Evolutionary conservation across 495 filamentous ascomycete species (phyloP), one percentile per base, ranked within the genome.

Genomic region (Aspergillus saccharolyticus): DNA sequence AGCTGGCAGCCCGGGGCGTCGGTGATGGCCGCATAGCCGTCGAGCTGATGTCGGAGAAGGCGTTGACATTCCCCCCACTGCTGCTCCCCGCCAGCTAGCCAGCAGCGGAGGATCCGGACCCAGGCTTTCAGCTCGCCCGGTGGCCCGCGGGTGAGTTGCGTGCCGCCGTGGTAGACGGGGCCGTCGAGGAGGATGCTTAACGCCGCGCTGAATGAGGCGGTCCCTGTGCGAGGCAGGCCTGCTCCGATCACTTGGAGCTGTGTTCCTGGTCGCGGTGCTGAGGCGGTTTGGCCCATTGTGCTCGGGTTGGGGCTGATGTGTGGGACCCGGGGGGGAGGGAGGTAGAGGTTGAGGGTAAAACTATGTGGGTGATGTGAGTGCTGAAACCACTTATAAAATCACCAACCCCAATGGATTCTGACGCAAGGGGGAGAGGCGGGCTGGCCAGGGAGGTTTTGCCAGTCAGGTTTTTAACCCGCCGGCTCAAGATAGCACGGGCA

Each of bases 11-110:
- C 63, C 4, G 68, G 70, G n/a, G 63, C 39, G 55, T 70, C 70
- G 28, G 66, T 67, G 33, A 64, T 66, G 52, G 83, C 69, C 4
- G 83, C 82, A 69, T 94, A 89, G 48, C 85, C 78, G 56, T 74
- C 77, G 16, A 91, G 76, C 51, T 80, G 80, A 57, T 87, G 88
- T 58, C 88, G 88, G 68, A 96, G 77, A 81, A 39, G 93, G 84
- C 73, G 93, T 89, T 53, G 86, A 9, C 25, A 28, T 28, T 28
- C 25, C 25, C 25, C 4, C 25, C 25, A 9, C 25, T 88, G 44
- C 62, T 44, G 1, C 42, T 9, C 44, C 4, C n/a, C 48, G 4
- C 44, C 39, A 19, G 53, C 22, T 2, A 62, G 52, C 63, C 62
- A 67, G 39, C 53, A 20, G 3, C 48, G 47, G 3, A 71, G 57